Evolutionary conservation across 2,329 filamentous ascomycete genomes (phyloP), one percentile per base, ranked within the genome.

Genomic region (Claviceps fusiformis): DNA sequence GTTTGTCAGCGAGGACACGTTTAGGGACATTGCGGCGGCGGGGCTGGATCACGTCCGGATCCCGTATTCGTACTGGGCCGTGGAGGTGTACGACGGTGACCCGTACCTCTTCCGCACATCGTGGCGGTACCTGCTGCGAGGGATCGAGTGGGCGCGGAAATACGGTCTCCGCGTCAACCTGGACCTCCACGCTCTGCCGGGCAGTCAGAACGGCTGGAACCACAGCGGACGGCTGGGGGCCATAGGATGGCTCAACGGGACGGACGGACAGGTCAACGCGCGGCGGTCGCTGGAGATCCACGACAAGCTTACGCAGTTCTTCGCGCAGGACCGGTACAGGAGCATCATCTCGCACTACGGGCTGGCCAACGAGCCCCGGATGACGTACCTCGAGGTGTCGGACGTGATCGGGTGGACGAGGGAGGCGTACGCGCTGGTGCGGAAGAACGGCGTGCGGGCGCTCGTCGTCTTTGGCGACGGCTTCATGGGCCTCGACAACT

Each of bases 31-130:
- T 57, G 82, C 83, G 51, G 84, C 82, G 44, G 93, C 93, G 1
- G 93, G 93, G 0, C 81, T 98, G 49, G 93, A 98, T 66, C 93
- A 98, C 67, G 87, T 98, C n/a, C 86, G 93, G 54, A 96, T 98
- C 54, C 90, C 88, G 0, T 97, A 86, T 68, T 89, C 86, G 10
- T 98, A 98, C 75, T 98, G 93, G 93, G 89, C 91, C 0, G 84
- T 97, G 1, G 81, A 83, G 56, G 86, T 84, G 0, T 96, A 95
- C 68, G 83, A 88, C 33, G 83, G 77, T 47, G 93, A 98, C 64
- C 89, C 91, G 1, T 98, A 95, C 65, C 77, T 98, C 1, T 81
- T 87, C 57, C 84, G 90, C 46, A 87, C 89, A 0, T 86, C 88
- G 2, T 98, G 92, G 92, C 81, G 93, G 13, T 98, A 98, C 65